Conservation (phyloP, 2,329 filamentous ascomycete genomes). For the Elsinoe perseae region DNA sequence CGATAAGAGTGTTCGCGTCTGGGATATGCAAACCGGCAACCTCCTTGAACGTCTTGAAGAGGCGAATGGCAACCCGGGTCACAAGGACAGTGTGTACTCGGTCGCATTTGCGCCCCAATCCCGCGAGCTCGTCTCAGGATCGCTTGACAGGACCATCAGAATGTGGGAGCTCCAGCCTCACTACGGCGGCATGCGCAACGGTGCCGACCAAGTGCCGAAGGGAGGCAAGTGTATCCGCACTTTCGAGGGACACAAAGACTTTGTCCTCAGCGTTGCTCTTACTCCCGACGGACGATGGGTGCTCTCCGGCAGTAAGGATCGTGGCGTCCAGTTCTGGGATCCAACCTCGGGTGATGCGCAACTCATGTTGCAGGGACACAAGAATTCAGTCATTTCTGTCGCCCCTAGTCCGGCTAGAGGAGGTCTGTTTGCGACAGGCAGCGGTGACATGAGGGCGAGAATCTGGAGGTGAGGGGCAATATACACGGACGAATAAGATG, state of each 20-base stretch:
- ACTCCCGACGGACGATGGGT: constrained; percentile 95
- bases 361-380: constrained; percentile 97
- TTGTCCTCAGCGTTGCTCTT: constrained; percentile 89
- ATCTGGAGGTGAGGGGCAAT: constrained; percentile 79
- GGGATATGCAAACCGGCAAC: constrained; percentile 81
- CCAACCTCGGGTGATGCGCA: constrained; percentile 86
- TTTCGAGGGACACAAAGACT: constrained; percentile 98
- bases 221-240: constrained; percentile 91
- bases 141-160: constrained; percentile 96
- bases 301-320: constrained; percentile 92
- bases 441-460: constrained; percentile 92
- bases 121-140: constrained; percentile 86
- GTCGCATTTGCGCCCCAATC: constrained; percentile 94
- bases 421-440: constrained; percentile 87
- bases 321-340: constrained; percentile 98
- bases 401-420: constrained; percentile 77
- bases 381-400: constrained; percentile 98
- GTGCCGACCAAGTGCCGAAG: constrained; percentile 48
- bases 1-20: constrained; percentile 95
- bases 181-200: constrained; percentile 49
- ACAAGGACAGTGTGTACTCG: constrained; percentile 94
- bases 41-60: constrained; percentile 79
- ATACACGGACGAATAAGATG: background rate
- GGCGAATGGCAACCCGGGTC: constrained; percentile 65
- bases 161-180: constrained; percentile 86